Base-by-base conservation (phyloP, 164 flowering plant genomes). In the Cinnamomum micranthum region DNA sequence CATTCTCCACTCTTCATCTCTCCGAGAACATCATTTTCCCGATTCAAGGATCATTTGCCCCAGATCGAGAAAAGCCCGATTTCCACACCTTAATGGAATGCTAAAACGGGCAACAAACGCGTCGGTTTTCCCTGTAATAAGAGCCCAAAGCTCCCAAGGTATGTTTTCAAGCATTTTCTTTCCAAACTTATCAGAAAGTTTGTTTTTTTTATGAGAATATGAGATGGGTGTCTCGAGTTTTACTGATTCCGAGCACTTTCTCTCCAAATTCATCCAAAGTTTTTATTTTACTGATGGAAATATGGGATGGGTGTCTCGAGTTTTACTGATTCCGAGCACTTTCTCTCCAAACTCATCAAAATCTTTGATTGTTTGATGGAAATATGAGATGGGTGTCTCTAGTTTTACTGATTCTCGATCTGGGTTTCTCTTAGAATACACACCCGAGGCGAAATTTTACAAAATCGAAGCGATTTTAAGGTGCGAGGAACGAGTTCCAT, bases 401-500 rank as follows among this genome's bases (percentile, higher is more conserved):
- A 69, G 13, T 67, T 71, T 79, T 78, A 33, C 50, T 72, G 64
- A 64, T 77, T 76, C 47, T 0, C 76, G 33, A 65, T 20, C 7
- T 76, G 68, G 74, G 58, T 73, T 69, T 75, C 5, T 71, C 13
- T 67, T 79, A 90, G 97, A 83, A 77, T 90, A 87, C 74, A 9
- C 80, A 15, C 97, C 94, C 2, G 95, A 89, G 33, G 82, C 93
- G n/a, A 87, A 91, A 52, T 94, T 94, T 70, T 92, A 91, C 88
- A 94, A 90, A 84, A 88, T 92, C 25, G 98, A 94, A 84, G 98
- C 97, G 2, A 88, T 94, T 80, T 60, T 94, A 55, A 92, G 98
- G 98, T 92, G 50, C 35, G 24, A 17, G n/a, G 4, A 9, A 13
- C 27, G 47, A 19, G 15, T 0, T 60, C 1, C 55, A 2, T 63